Evolutionary conservation across 2,329 filamentous ascomycete genomes (phyloP), one percentile per base, ranked within the genome.

Genomic region (Beauveria bassiana): DNA sequence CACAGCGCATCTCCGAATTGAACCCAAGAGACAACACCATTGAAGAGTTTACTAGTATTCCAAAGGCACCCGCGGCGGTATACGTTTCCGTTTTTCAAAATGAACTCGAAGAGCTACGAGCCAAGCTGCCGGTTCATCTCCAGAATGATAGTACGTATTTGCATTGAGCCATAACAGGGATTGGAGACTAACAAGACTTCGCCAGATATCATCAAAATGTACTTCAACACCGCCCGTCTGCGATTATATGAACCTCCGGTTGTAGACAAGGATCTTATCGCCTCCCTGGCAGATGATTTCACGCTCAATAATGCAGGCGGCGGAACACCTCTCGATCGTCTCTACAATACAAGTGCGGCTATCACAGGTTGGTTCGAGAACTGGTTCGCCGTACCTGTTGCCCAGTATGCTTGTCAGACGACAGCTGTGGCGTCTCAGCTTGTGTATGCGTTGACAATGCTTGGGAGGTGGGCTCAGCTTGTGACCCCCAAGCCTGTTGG

Each of bases 401-500:
- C 69, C 0, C 69, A 73, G 3, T 81, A 79, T 60, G 77, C 78
- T 61, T 72, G 75, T 34, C 71, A 82, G 26, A 79, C 82, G 0
- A 76, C 82, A 9, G 71, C 77, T 0, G 66, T 75, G 0, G 78
- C 74, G 40, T 69, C 75, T 1, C 78, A 83, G 59, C 69, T 83
- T 0, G 75, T 82, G 3, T 80, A 82, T 58, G 77, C 75, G n/a
- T 69, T 81, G 47, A 78, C 74, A 5, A 80, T 81, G 74, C 72
- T 83, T 0, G 75, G 78, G 1, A 74, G 80, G 7, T 83, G 80
- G 80, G 76, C 78, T 5, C 80, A 79, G 49, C 71, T 81, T 0
- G 71, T 78, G 0, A 74, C 74, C 0, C 75, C 75, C 0, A 73
- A 73, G 24, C 68, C 70, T 0, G 62, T 51, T n/a, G 57, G 43